Base-by-base conservation (phyloP, 768 basidiomycete genomes). In the Nevesoporus exiguus region DNA sequence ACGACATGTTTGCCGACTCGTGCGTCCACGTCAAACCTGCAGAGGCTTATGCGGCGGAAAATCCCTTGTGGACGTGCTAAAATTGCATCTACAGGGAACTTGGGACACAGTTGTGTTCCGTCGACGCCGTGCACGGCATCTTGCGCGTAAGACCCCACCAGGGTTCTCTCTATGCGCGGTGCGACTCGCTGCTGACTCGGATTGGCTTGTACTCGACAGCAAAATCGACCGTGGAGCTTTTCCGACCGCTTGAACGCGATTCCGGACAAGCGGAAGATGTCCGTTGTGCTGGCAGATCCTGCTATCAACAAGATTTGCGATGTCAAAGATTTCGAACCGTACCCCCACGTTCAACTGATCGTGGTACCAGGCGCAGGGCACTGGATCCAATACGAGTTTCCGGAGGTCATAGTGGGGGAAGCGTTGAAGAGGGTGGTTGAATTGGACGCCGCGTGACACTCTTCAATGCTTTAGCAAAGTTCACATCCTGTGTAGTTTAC, bases 371-470 rank as follows among this genome's bases (percentile, higher is more conserved):
- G 64, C 25, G 55, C 58, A 3, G 56, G 56, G 2, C 67, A 68
- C 42, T 70, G 60, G 58, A 64, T 70, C 17, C 68, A 68, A 31
- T 54, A 33, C 21, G 67, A 70, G 30, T 56, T 60, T 25, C 66
- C 66, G 0, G n/a, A 70, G 7, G 48, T 47, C 24, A 56, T 68
- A 0, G 54, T 68, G 6, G 41, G 59, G 17, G 56, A 55, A 30
- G 63, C 58, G 14, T 43, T 60, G 41, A 43, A 43, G 41, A 25
- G 41, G 24, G 41, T 60, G 3, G 51, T 53, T 25, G 55, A 63
- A 27, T 40, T 62, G 37, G 50, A 52, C 4, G 34, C 9, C 9
- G 41, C 11, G 21, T 43, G 11, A 33, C 10, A 14, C 33, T 5
- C 33, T 33, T 29, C 27, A 4, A 29, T 29, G 27, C 4, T n/a